A percentile compares a stretch with the other conserved stretches of the same genome.
Evolutionary conservation across 73 alveolate genomes (phyloP).

Genomic region (Symbiodinium pilosum): DNA sequence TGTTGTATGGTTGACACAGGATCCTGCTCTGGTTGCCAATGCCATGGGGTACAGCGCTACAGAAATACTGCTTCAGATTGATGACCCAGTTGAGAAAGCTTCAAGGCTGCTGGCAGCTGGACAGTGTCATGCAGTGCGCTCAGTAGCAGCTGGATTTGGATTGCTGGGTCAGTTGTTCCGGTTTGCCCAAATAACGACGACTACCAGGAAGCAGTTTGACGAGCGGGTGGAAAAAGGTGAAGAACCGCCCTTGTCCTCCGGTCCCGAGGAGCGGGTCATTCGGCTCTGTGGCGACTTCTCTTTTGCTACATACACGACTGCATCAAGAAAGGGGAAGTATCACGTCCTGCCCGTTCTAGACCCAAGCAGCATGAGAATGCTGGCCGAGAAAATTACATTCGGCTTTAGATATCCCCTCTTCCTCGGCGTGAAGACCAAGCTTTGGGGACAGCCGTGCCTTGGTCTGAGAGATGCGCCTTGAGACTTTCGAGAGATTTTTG

Average conservation of each 20-base stretch:
- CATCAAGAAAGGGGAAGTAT: conserved; percentile 18
- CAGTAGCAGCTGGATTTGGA: conserved; percentile 52
- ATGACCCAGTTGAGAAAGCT: conserved; percentile 14
- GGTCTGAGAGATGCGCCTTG: neutral
- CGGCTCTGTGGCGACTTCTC: conserved; percentile 87
- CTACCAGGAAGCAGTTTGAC: conserved; percentile 39
- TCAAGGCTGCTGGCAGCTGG: conserved; percentile 35
- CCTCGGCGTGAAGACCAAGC: conserved; percentile 31
- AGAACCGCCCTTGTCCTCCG: conserved; percentile 63
- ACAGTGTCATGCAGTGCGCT: conserved; percentile 78
- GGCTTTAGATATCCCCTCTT: conserved; percentile 69
- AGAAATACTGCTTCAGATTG: neutral
- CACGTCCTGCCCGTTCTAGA: conserved; percentile 28
- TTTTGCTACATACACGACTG: conserved; percentile 55
- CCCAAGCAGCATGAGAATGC: conserved; percentile 35
- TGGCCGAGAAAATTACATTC: conserved; percentile 36
- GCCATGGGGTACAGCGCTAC: conserved; percentile 57
- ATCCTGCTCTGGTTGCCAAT: conserved; percentile 32
- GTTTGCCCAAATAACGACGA: conserved; percentile 42
- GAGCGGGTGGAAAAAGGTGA: conserved; percentile 27
- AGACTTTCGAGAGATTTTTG: too few relatives aligned
- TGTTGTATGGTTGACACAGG: conserved; percentile 68
- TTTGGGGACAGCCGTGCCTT: conserved; percentile 71
- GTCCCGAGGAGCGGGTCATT: conserved; percentile 72
- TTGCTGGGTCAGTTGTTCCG: conserved; percentile 56